A percentile compares a stretch with the other conserved stretches of the same genome.
phyloP scores from a whole-genome alignment of 441 rosid species.

The Rhodomyrtus psidioides region DNA sequence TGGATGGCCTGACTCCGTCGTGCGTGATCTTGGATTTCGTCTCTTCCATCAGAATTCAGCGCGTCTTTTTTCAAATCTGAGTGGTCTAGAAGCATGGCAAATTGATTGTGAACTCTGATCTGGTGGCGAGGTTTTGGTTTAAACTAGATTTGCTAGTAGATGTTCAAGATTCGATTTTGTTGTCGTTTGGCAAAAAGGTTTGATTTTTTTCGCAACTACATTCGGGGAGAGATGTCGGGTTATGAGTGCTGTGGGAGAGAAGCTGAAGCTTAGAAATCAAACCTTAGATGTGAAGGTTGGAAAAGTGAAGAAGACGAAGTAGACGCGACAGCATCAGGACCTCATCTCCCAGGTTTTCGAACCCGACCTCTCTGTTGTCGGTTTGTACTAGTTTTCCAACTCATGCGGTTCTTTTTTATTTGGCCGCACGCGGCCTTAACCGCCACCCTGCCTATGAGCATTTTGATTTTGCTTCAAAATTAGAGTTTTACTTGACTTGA shows the following conservation, averaged over 20 bases:
- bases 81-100: not conserved
- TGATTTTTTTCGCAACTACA: not conserved
- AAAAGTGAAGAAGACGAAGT: conserved; percentile 68
- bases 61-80: not conserved
- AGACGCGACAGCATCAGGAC: conserved; percentile 27
- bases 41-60: not conserved
- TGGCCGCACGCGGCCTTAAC: not conserved
- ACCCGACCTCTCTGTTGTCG: conserved; percentile 42
- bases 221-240: conserved; percentile 43
- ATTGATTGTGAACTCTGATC: not conserved
- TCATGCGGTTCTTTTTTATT: not conserved
- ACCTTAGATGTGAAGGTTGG: conserved; percentile 87
- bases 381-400: conserved; percentile 10
- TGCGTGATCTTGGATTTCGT: too few relatives aligned
- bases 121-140: not conserved
- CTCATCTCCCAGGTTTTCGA: conserved; percentile 12
- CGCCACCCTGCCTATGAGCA: not conserved
- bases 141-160: not conserved
- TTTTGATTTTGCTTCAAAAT: not conserved
- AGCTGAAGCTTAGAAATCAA: conserved; percentile 87
- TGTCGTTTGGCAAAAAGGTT: not conserved
- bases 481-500: not conserved
- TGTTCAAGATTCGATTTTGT: not conserved
- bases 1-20: too few relatives aligned
- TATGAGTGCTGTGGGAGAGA: conserved; percentile 74